Percentiles rank a stretch among this genome's conserved stretches.
Evolutionary conservation across 139 green algal species (phyloP).

Genomic region (Chlorella ohadii): DNA sequence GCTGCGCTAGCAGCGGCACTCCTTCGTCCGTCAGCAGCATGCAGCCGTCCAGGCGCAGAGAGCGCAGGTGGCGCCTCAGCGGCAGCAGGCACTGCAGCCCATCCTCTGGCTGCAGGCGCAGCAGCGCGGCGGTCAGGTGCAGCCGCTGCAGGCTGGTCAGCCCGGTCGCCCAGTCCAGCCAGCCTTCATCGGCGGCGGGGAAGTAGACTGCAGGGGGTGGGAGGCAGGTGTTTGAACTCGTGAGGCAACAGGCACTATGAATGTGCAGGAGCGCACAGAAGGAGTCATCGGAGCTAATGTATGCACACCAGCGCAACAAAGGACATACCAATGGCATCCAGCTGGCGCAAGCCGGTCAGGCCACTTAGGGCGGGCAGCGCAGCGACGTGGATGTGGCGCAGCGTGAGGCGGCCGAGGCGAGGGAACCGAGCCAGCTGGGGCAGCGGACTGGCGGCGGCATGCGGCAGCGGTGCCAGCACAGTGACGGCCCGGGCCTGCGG

Average conservation of each 20-base stretch:
- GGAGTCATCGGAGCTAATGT: too few species aligned
- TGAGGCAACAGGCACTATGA: too few species aligned
- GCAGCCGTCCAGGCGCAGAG: slow-evolving; percentile 13
- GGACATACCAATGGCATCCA: neutral
- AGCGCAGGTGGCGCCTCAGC: neutral
- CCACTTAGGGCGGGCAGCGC: neutral
- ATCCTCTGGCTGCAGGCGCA: slow-evolving; percentile 27
- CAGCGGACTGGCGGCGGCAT: neutral
- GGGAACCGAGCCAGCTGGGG: neutral
- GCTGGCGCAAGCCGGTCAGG: neutral
- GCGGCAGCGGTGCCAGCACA: slow-evolving; percentile 11
- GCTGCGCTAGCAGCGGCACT: neutral
- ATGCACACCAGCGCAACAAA: neutral
- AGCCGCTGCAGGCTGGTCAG: slow-evolving; percentile 6
- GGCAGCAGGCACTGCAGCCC: slow-evolving; percentile 16
- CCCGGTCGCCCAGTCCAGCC: neutral
- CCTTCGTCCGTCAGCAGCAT: slow-evolving; percentile 12
- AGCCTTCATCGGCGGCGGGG: neutral
- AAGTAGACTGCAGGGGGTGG: slow-evolving; percentile 8
- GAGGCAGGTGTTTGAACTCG: neutral
- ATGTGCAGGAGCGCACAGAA: neutral
- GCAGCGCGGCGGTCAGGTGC: neutral
- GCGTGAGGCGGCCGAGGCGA: neutral
- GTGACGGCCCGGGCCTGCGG: neutral
- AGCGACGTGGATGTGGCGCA: neutral